Conservation (phyloP, 192 early-diverging fungal species). For the Dissophora ornata region DNA sequence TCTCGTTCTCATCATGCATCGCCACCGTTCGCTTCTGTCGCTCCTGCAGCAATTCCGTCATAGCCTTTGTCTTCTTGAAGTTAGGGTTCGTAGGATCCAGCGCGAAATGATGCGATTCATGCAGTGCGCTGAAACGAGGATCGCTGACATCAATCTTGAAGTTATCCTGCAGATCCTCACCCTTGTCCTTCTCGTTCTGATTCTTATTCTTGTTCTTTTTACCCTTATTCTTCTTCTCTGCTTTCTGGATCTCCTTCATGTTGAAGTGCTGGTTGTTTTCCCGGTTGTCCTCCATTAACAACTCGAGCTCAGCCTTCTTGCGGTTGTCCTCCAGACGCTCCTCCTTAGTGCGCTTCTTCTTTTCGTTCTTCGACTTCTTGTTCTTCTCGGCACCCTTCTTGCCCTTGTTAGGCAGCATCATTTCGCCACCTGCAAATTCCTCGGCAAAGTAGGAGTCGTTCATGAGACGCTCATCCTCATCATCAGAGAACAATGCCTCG, state of each 20-base stretch:
- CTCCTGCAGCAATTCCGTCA: slow-evolving; percentile 76
- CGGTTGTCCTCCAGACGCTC: slow-evolving; percentile 66
- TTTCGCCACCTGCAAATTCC: slow-evolving; percentile 45
- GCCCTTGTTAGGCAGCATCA: slow-evolving; percentile 49
- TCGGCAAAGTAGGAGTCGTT: slow-evolving; percentile 60
- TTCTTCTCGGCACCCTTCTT: slow-evolving; percentile 42
- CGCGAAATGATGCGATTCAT: slow-evolving; percentile 88
- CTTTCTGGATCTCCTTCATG: slow-evolving; percentile 86
- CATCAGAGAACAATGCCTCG: slow-evolving; percentile 67
- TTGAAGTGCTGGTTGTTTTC: slow-evolving; percentile 83
- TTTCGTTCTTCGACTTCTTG: slow-evolving; percentile 54
- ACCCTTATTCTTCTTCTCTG: slow-evolving; percentile 76
- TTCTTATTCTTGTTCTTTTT: slow-evolving; percentile 57
- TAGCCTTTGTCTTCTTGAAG: slow-evolving; percentile 87
- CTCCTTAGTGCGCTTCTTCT: slow-evolving; percentile 69
- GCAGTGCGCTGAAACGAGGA: slow-evolving; percentile 84
- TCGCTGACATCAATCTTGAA: slow-evolving; percentile 90
- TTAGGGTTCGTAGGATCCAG: slow-evolving; percentile 96
- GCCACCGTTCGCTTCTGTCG: slow-evolving; percentile 53
- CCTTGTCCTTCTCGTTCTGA: slow-evolving; percentile 59
- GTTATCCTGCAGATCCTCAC: slow-evolving; percentile 73
- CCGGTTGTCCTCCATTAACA: slow-evolving; percentile 80
- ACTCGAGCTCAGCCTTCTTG: slow-evolving; percentile 83
- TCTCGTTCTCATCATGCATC: slow-evolving; percentile 46
- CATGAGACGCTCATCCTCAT: slow-evolving; percentile 62